Base-by-base conservation (phyloP, 257 asterid species). In the Solanum tarapatanum region DNA sequence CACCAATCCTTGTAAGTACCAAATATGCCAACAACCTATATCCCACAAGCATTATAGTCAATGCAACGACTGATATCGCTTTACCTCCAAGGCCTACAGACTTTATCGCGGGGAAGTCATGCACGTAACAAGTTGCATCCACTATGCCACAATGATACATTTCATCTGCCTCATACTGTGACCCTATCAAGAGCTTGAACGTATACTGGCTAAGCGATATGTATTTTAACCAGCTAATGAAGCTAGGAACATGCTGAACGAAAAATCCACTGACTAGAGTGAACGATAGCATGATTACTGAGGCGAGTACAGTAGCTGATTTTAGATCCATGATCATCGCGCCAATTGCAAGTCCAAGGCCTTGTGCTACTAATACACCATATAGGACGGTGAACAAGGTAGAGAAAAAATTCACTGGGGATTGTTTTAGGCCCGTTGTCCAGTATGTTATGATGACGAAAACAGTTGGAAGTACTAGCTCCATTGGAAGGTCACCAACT, bases 1-100 rank as follows among this genome's bases (percentile, higher is more conserved):
- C 94, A 33, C 98, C 99, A 87, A 95, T 87, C 68, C 98, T 95
- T 94, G 89, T 93, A 28, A 96, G 96, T 0, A 98, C 96, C n/a
- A 94, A 14, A 87, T 96, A 96, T 1, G 99, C 98, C 43, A 96
- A 41, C 4, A 94, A 79, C 91, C 98, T 90, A 55, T 93, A 95
- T 1, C 90, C 93, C 83, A 96, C 92, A 36, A 95, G 88, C 99
- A 96, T 94, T 2, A 90, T n/a, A 30, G 88, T 89, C 93, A 95
- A 36, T 3, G 94, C 97, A 43, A 91, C 1, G 11, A 92, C 80
- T 2, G 95, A 87, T 1, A 80, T 11, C 12, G 14, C 84, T 11
- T 23, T 48, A 84, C 92, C 95, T n/a, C 87, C 90, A 0, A 95
- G 91, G 36, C 98, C 98, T 16, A 92, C 93, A 2, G 91, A 5